Percentiles rank a stretch among this genome's conserved stretches.
phyloP scores from a whole-genome alignment of 305 asterid genomes.

The Monarda citriodora region DNA sequence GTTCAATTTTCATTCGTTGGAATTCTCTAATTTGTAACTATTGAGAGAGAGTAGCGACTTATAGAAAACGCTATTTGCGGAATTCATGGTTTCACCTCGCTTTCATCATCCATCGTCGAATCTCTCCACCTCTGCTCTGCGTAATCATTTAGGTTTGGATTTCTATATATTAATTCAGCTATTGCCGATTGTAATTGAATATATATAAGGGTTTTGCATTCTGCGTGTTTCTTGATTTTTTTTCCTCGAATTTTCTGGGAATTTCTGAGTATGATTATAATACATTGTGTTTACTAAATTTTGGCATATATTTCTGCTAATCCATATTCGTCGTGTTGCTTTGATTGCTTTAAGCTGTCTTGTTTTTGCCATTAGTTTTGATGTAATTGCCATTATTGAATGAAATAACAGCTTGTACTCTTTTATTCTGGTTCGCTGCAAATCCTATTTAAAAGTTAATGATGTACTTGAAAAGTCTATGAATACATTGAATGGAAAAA shows the following conservation, averaged over 20 bases:
- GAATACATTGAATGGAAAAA: not conserved
- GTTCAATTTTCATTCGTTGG: no score
- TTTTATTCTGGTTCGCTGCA: not conserved
- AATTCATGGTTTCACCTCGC: no score
- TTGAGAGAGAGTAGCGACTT: no score
- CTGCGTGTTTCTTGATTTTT: conserved; percentile 16
- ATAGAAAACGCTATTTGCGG: no score
- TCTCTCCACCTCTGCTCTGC: not conserved
- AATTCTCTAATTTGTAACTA: no score
- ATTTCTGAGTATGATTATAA: not conserved
- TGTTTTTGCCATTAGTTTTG: no score
- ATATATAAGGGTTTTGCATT: not conserved
- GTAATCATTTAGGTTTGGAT: conserved; percentile 10
- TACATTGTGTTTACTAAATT: not conserved
- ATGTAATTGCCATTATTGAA: no score
- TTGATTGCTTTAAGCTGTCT: no score
- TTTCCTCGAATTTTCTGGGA: not conserved
- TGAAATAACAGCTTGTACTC: not conserved
- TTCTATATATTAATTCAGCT: not conserved
- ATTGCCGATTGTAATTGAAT: not conserved
- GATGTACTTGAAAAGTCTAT: not conserved
- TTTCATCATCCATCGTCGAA: no score
- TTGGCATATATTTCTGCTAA: no score
- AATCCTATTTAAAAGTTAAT: not conserved
- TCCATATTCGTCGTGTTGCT: no score